phyloP scores from a whole-genome alignment of 192 early-diverging fungal species.

The Umbelopsis isabellina region DNA sequence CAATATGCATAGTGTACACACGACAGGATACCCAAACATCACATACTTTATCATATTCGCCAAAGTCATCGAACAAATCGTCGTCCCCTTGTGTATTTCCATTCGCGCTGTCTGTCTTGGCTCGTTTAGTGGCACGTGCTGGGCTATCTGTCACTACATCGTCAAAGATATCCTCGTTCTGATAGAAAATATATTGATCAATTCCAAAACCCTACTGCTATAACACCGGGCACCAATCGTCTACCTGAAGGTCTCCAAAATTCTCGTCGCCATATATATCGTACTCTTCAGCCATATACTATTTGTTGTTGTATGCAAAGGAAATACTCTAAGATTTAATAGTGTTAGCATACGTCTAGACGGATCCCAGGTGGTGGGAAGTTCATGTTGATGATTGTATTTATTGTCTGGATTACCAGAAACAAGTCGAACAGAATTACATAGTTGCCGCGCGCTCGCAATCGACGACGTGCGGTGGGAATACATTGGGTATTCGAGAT shows the following conservation, averaged over 20 bases:
- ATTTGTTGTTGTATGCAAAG: background rate
- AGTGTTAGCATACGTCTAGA: no score
- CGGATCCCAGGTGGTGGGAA: slow-evolving; percentile 40
- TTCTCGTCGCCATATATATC: slow-evolving; percentile 41
- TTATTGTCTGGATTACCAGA: no score
- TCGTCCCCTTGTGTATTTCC: slow-evolving; percentile 33
- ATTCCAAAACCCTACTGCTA: background rate
- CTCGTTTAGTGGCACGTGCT: slow-evolving; percentile 33
- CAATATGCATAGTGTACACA: background rate
- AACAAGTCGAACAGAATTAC: no score
- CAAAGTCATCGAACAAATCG: slow-evolving; percentile 45
- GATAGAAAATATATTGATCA: background rate
- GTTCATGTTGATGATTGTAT: no score
- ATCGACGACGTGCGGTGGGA: no score
- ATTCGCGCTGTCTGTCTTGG: slow-evolving; percentile 9
- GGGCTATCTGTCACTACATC: slow-evolving; percentile 40
- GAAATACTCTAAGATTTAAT: no score
- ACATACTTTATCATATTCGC: slow-evolving; percentile 41
- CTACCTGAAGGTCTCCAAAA: slow-evolving; percentile 30
- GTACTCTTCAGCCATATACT: slow-evolving; percentile 35
- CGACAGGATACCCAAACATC: background rate
- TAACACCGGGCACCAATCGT: background rate
- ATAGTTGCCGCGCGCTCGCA: no score
- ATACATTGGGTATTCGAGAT: no score
- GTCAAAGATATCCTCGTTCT: slow-evolving; percentile 44